A percentile compares a stretch with the other conserved stretches of the same genome.
phyloP scores from a whole-genome alignment of 495 filamentous ascomycete species.

The Penicillium mononematosum region DNA sequence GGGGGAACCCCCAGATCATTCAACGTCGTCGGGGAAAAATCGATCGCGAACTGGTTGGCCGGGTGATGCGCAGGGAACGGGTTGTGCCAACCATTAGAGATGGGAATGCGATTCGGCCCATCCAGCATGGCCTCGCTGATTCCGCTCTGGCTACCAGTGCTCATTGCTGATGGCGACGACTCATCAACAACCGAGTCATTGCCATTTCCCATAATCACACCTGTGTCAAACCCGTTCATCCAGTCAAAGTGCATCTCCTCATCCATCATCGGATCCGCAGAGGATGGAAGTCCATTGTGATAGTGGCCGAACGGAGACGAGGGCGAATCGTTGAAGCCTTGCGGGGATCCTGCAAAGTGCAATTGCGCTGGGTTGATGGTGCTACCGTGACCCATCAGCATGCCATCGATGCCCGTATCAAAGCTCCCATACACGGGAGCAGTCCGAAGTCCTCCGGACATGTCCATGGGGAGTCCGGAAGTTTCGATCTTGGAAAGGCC shows the following conservation, averaged over 20 bases:
- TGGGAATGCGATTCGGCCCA: slow-evolving; percentile 63
- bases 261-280: slow-evolving; percentile 54
- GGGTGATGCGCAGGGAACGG: slow-evolving; percentile 60
- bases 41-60: slow-evolving; percentile 58
- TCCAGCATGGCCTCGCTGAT: slow-evolving; percentile 93
- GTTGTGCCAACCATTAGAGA: slow-evolving; percentile 62
- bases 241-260: slow-evolving; percentile 82
- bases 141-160: slow-evolving; percentile 85
- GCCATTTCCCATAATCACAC: slow-evolving; percentile 64
- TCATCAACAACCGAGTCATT: slow-evolving; percentile 83
- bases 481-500: slow-evolving; percentile 85
- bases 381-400: slow-evolving; percentile 67
- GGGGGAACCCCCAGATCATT: slow-evolving; percentile 44
- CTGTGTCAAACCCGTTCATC: slow-evolving; percentile 78
- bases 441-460: slow-evolving; percentile 68
- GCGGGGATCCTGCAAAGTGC: slow-evolving; percentile 84
- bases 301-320: slow-evolving; percentile 71
- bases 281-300: slow-evolving; percentile 56
- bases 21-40: slow-evolving; percentile 50
- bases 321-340: slow-evolving; percentile 62
- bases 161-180: slow-evolving; percentile 92
- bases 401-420: slow-evolving; percentile 70
- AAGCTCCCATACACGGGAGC: slow-evolving; percentile 73
- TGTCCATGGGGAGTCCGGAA: slow-evolving; percentile 61
- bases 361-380: slow-evolving; percentile 97